Evolutionary conservation across 176 grass and related monocot genomes (phyloP).

Genomic region (Oryza meridionalis): DNA sequence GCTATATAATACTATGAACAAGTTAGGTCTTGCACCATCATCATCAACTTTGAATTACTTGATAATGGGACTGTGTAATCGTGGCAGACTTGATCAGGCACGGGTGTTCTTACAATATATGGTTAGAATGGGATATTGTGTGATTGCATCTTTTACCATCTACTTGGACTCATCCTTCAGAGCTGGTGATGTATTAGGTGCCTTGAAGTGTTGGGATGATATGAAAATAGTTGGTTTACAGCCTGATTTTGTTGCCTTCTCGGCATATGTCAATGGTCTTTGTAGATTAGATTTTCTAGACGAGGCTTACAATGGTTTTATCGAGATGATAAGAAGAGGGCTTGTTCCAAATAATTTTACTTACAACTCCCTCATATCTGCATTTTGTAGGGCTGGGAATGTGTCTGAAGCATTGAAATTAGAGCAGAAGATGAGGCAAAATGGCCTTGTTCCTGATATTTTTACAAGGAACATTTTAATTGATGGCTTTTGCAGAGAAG

Average conservation of each 20-base stretch:
- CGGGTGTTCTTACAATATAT: constrained; percentile 63
- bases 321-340: constrained; percentile 70
- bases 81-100: constrained; percentile 58
- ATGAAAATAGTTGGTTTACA: constrained; percentile 54
- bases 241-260: constrained; percentile 87
- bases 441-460: constrained; percentile 87
- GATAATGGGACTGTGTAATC: constrained; percentile 76
- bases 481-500: constrained; percentile 76
- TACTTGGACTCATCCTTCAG: constrained; percentile 83
- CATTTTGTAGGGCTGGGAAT: constrained; percentile 67
- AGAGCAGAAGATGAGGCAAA: constrained; percentile 70
- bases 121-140: constrained; percentile 66
- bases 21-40: constrained; percentile 58
- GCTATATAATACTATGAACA: constrained; percentile 67
- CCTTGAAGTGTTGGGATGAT: constrained; percentile 80
- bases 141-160: constrained; percentile 74
- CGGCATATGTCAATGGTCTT: constrained; percentile 77
- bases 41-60: constrained; percentile 74
- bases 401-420: constrained; percentile 64
- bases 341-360: constrained; percentile 89
- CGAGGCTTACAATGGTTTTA: constrained; percentile 68
- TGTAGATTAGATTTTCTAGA: constrained; percentile 62
- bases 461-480: constrained; percentile 93
- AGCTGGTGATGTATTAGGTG: constrained; percentile 51
- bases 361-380: constrained; percentile 93